A percentile compares a stretch with the other conserved stretches of the same genome.
Evolutionary conservation across 352 stramenopile genomes (phyloP).

Genomic region (Globisporangium mamillatum): DNA sequence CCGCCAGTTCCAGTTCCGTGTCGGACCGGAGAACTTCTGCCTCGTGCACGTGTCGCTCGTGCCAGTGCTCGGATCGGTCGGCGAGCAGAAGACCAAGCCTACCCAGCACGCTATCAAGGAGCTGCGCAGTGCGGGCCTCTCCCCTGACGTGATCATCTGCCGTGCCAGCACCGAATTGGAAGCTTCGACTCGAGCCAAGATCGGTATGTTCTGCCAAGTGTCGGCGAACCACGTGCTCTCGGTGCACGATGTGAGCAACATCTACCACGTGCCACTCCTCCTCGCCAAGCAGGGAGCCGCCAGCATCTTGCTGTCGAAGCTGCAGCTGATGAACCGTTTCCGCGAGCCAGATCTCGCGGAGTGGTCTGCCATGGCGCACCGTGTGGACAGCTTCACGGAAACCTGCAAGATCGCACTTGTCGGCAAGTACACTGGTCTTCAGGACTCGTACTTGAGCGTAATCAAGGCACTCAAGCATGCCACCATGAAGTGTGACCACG

Average conservation of each 20-base stretch:
- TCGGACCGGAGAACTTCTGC: slow-evolving; percentile 98
- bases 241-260: slow-evolving; percentile 99
- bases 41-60: slow-evolving; percentile 99
- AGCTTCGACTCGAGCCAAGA: slow-evolving; percentile 93
- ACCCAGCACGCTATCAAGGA: slow-evolving; percentile 99
- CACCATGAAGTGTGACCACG: slow-evolving; percentile 91
- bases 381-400: slow-evolving; percentile 90
- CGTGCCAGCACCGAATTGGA: slow-evolving; percentile 91
- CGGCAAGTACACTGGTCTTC: slow-evolving; percentile 98
- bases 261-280: slow-evolving; percentile 99
- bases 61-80: slow-evolving; percentile 96
- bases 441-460: slow-evolving; percentile 99
- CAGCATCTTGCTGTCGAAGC: slow-evolving; percentile 91
- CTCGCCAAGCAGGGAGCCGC: slow-evolving; percentile 95
- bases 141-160: slow-evolving; percentile 98
- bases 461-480: slow-evolving; percentile 97
- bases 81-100: slow-evolving; percentile 99
- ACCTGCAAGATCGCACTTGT: slow-evolving; percentile 97
- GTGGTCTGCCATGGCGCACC: slow-evolving; percentile 92
- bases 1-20: slow-evolving; percentile 98
- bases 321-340: slow-evolving; percentile 91
- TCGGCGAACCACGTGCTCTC: slow-evolving; percentile 93
- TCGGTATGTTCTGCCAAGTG: slow-evolving; percentile 99
- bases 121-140: slow-evolving; percentile 94
- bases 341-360: slow-evolving; percentile 68